A percentile compares a stretch with the other conserved stretches of the same genome.
Conservation (phyloP, 2,329 filamentous ascomycete species). For the Ophiocordyceps sinensis region DNA sequence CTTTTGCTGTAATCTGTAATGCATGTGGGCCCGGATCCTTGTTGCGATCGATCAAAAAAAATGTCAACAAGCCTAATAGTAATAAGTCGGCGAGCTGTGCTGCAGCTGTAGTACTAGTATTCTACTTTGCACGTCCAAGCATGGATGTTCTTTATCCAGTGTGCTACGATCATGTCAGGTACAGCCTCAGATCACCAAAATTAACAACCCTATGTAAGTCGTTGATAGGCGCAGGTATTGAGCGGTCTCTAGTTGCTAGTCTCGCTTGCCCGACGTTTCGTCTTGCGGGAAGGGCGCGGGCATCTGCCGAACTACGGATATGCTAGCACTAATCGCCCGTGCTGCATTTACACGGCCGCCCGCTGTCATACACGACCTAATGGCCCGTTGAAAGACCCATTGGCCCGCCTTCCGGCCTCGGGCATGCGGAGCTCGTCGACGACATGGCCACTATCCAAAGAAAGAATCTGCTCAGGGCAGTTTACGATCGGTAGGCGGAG, state of each 20-base stretch:
- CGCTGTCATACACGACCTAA: background rate
- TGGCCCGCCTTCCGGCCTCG: background rate
- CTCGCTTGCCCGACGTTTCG: background rate
- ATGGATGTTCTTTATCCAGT: background rate
- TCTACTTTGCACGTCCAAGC: too few relatives aligned
- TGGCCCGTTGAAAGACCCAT: background rate
- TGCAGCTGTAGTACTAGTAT: too few relatives aligned
- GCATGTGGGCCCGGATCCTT: background rate
- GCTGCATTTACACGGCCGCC: background rate
- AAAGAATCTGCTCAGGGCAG: too few relatives aligned
- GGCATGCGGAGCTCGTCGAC: background rate
- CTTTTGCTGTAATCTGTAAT: background rate
- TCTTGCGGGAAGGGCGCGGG: background rate
- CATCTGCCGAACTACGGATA: conserved; percentile 1
- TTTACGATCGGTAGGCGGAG: too few relatives aligned
- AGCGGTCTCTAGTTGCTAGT: background rate
- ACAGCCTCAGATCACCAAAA: background rate
- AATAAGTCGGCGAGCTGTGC: too few relatives aligned
- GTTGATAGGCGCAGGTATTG: background rate
- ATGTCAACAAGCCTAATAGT: background rate
- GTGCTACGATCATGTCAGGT: background rate
- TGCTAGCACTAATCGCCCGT: background rate
- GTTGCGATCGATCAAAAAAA: background rate
- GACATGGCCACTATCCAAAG: too few relatives aligned
- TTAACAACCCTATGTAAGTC: background rate